Percentiles rank a stretch among this genome's conserved stretches.
Evolutionary conservation across 768 basidiomycete genomes (phyloP).

Genomic region (Leccinum ochraceum): DNA sequence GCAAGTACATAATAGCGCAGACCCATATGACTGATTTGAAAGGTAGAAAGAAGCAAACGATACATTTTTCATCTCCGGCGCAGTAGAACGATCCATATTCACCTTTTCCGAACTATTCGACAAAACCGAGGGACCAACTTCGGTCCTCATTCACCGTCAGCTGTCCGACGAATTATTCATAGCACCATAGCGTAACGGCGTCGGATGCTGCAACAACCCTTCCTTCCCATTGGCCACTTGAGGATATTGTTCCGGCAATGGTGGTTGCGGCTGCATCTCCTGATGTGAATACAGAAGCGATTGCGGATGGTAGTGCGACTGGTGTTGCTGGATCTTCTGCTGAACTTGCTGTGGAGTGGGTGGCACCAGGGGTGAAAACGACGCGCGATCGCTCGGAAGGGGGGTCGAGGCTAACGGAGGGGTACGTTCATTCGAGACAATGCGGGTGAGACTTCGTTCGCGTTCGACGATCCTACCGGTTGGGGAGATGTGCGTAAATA

Average conservation of each 20-base stretch:
- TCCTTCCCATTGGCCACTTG: conserved; percentile 2
- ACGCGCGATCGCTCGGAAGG: conserved; percentile 5
- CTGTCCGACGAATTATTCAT: conserved; percentile 12
- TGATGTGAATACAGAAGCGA: conserved; percentile 1
- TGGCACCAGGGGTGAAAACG: conserved; percentile 12
- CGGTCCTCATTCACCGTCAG: conserved; percentile 4
- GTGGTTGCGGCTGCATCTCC: background rate
- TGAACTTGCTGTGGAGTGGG: conserved; percentile 21
- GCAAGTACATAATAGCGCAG: background rate
- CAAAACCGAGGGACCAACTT: background rate
- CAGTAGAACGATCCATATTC: background rate
- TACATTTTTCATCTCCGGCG: background rate
- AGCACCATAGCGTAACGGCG: conserved; percentile 21
- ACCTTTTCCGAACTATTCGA: background rate
- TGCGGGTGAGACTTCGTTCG: conserved; percentile 38
- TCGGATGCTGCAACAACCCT: conserved; percentile 8
- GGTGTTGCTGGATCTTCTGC: conserved; percentile 21
- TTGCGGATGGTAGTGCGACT: conserved; percentile 9
- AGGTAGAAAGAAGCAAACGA: background rate
- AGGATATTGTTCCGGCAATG: background rate
- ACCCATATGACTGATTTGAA: background rate
- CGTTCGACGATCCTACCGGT: conserved; percentile 54
- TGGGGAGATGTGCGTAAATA: background rate
- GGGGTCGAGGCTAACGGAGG: conserved; percentile 35
- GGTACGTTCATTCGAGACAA: conserved; percentile 33